Evolutionary conservation across 805 yeast genomes (phyloP), one percentile per base, ranked within the genome.

Genomic region (Pichia sporocuriosa): DNA sequence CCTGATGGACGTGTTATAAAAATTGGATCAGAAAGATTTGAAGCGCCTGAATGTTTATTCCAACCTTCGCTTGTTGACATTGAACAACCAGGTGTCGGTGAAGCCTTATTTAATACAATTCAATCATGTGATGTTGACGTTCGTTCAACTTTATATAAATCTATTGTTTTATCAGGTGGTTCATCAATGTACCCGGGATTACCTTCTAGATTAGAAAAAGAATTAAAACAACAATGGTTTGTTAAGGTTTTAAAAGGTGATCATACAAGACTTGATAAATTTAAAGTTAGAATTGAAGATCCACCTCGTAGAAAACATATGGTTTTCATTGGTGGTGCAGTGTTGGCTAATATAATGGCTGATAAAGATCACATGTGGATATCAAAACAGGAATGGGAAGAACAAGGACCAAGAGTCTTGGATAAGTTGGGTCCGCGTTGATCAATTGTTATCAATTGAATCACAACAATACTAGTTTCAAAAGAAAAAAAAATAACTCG

Each of bases 331-430:
- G 98, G 98, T 54, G 98, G 98, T 55, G 97, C 97, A 4, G 97
- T 93, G 17, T 73, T 93, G 59, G 97, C 98, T 26, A 87, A 84
- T 59, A 90, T 93, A 53, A 93, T 93, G 97, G 95, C 95, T 35
- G 96, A 89, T 62, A 93, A 90, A 64, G 97, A 89, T 52, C 97
- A 89, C 58, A 85, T 93, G 95, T 93, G 98, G 98, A 77, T 93
- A 52, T 72, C 86, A 40, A 89, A 84, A 61, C 87, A 84, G 61
- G 98, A 93, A 67, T 93, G 97, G 97, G 93, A 87, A 62, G 98
- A 93, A 69, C 87, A 84, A 58, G 98, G 98, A 25, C 77, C 95
- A 32, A 74, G 89, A 28, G 77, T 86, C 11, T 75, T 93, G 63
- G 72, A 70, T 48, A 93, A 93, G 66, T 78, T 93, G 55, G 98